These are phyloP conservation scores for Herpetomonas muscarum DNA, from an alignment of 208 protist species.

Conservation along the genomic window DNA sequence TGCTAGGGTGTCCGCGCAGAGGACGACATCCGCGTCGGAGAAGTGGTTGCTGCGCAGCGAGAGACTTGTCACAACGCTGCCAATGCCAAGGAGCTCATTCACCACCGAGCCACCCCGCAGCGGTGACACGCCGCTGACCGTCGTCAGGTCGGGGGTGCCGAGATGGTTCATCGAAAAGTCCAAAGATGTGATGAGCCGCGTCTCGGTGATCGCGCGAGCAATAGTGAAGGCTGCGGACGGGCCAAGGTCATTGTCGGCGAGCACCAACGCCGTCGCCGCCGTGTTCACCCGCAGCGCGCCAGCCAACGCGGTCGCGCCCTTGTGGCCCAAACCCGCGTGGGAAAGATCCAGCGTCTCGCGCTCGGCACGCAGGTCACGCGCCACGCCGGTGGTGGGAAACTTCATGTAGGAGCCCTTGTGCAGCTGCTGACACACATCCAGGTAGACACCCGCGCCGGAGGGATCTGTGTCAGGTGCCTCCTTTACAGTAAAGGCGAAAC, in stretches of 20 bases:
- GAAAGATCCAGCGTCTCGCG: conserved; percentile 64
- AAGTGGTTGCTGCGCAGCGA: conserved; percentile 71
- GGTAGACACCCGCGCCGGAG: conserved; percentile 57
- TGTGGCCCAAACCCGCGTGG: conserved; percentile 62
- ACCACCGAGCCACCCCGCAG: conserved; percentile 61
- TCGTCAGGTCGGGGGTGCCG: conserved; percentile 36
- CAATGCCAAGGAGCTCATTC: conserved; percentile 47
- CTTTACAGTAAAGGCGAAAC: conserved; percentile 42
- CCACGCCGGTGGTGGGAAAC: conserved; percentile 71
- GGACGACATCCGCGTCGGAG: conserved; percentile 60
- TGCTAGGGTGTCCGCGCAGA: conserved; percentile 61
- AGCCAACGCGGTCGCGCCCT: conserved; percentile 69
- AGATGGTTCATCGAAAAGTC: conserved; percentile 78
- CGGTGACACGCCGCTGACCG: neutral
- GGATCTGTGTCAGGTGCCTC: conserved; percentile 64
- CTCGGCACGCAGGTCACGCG: conserved; percentile 38
- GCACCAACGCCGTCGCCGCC: conserved; percentile 47
- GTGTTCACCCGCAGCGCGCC: conserved; percentile 70
- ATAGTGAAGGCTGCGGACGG: conserved; percentile 61
- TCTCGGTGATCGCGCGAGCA: conserved; percentile 52
- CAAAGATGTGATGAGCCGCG: conserved; percentile 44
- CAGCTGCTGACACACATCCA: conserved; percentile 47
- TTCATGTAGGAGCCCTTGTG: conserved; percentile 63
- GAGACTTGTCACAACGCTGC: conserved; percentile 48
- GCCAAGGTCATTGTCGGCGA: conserved; percentile 78